Evolutionary conservation across 495 filamentous ascomycete genomes (phyloP).

Genomic region (Penicillium psychrofluorescens): DNA sequence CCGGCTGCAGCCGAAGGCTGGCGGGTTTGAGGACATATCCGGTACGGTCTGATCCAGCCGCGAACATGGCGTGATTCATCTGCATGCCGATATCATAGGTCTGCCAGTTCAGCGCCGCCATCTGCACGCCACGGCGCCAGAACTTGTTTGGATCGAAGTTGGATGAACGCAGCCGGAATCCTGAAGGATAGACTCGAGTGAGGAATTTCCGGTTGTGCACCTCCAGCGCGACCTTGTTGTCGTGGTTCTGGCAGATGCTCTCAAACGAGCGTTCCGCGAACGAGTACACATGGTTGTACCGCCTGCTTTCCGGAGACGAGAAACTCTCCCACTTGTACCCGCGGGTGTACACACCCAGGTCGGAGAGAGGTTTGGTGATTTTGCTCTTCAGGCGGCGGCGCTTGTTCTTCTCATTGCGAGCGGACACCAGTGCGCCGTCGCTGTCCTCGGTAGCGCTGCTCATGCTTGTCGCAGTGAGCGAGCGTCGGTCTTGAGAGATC

Average conservation of each 20-base stretch:
- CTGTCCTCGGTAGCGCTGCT: conserved; percentile 61
- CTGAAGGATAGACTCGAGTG: conserved; percentile 88
- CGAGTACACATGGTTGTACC: conserved; percentile 88
- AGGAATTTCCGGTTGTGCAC: conserved; percentile 86
- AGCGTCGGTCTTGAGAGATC: conserved; percentile 40
- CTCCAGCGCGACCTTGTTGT: conserved; percentile 66
- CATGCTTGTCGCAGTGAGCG: conserved; percentile 48
- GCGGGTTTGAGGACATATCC: conserved; percentile 93
- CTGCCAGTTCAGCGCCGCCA: conserved; percentile 97
- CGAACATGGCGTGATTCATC: conserved; percentile 96
- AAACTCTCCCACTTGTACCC: conserved; percentile 82
- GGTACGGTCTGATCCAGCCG: conserved; percentile 76
- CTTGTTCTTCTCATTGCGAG: conserved; percentile 45
- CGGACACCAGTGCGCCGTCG: conserved; percentile 37
- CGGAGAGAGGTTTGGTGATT: conserved; percentile 74
- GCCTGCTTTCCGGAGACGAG: conserved; percentile 65
- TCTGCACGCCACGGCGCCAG: conserved; percentile 93
- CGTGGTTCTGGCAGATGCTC: conserved; percentile 61
- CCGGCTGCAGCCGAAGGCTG: conserved; percentile 57
- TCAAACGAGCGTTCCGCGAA: conserved; percentile 82
- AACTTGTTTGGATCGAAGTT: conserved; percentile 90
- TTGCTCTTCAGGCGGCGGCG: conserved; percentile 62
- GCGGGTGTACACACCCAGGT: conserved; percentile 80
- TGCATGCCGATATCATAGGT: conserved; percentile 94
- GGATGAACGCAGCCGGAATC: conserved; percentile 68